Evolutionary conservation across 805 yeast species (phyloP).

Genomic region (Barnettozyma sucrosica): DNA sequence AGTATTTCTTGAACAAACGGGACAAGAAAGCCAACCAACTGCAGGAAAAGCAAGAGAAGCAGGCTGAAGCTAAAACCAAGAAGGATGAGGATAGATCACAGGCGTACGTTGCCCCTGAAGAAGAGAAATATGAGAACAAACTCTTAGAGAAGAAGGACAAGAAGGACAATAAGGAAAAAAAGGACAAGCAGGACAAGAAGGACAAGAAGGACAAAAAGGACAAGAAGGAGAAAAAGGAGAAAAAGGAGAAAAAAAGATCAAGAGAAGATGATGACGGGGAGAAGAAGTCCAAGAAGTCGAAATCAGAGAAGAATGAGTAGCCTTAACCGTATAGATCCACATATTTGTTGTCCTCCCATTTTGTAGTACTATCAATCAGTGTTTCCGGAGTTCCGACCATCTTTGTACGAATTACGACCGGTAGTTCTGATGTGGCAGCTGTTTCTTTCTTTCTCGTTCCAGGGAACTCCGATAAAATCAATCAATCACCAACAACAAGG

Average conservation of each 20-base stretch:
- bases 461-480: not conserved
- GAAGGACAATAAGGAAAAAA: constrained; percentile 25
- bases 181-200: constrained; percentile 26
- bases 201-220: constrained; percentile 25
- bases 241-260: constrained; percentile 25
- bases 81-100: constrained; percentile 67
- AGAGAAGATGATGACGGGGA: constrained; percentile 27
- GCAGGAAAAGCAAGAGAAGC: constrained; percentile 74
- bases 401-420: not conserved
- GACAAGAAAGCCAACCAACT: constrained; percentile 70
- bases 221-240: constrained; percentile 23
- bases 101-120: constrained; percentile 85
- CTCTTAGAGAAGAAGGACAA: constrained; percentile 30
- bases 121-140: constrained; percentile 46
- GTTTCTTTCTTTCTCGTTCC: not conserved
- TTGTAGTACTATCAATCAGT: too few relatives aligned
- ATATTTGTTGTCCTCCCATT: too few relatives aligned
- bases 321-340: too few relatives aligned
- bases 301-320: constrained; percentile 2
- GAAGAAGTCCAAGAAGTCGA: constrained; percentile 18
- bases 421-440: not conserved
- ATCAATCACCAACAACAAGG: not conserved
- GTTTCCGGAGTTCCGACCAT: not conserved
- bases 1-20: constrained; percentile 84
- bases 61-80: constrained; percentile 59